These are phyloP conservation scores for Rhizopogon vinicolor DNA, from an alignment of 768 basidiomycete species.

Conservation along the genomic window DNA sequence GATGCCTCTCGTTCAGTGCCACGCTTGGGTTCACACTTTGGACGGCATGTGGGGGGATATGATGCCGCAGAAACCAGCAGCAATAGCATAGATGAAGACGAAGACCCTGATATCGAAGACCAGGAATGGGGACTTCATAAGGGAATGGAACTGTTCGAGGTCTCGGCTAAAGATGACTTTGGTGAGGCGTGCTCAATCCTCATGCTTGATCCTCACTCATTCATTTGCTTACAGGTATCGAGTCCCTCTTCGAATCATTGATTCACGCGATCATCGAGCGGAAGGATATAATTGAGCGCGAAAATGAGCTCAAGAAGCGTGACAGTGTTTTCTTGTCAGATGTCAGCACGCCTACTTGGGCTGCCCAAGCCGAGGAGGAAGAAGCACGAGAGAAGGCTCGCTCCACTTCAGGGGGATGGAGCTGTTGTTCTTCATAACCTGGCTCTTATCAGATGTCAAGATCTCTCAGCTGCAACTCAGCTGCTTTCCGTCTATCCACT, in stretches of 20 bases:
- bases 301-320: constrained; percentile 74
- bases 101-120: constrained; percentile 39
- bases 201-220: constrained; percentile 5
- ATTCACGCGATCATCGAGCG: constrained; percentile 75
- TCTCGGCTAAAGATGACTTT: constrained; percentile 83
- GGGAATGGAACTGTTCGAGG: constrained; percentile 86
- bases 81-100: constrained; percentile 64
- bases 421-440: constrained; percentile 55
- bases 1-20: constrained; percentile 47
- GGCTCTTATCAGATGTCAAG: constrained; percentile 1
- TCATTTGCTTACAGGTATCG: constrained; percentile 53
- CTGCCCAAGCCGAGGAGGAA: constrained; percentile 76
- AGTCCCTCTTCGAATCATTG: constrained; percentile 73
- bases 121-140: constrained; percentile 75
- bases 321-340: constrained; percentile 79
- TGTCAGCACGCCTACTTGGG: constrained; percentile 64
- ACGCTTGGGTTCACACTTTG: constrained; percentile 55
- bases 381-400: constrained; percentile 57
- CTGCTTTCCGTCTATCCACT: constrained; percentile 6
- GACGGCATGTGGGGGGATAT: constrained; percentile 47
- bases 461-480: constrained; percentile 9
- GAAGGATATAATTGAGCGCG: constrained; percentile 75
- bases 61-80: constrained; percentile 58
- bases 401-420: constrained; percentile 51
- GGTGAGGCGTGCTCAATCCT: constrained; percentile 43